Percentiles rank a stretch among this genome's conserved stretches.
These are phyloP conservation scores for Eucommia ulmoides DNA, from an alignment of 257 asterid species.

Conservation along the genomic window DNA sequence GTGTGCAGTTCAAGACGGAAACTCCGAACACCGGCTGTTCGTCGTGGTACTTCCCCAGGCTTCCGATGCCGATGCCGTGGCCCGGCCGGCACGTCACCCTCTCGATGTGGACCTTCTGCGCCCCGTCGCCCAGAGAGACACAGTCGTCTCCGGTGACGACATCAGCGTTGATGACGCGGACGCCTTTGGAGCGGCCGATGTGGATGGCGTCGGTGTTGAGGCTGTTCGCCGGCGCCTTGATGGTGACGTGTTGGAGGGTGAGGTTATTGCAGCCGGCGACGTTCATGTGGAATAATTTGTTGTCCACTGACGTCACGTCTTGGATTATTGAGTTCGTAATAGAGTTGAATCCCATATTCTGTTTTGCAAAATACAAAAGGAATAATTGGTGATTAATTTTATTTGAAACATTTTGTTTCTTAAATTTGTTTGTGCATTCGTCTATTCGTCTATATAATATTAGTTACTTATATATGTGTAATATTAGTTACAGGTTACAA, in stretches of 20 bases:
- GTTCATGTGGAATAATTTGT: constrained; percentile 30
- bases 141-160: constrained; percentile 37
- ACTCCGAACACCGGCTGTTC: constrained; percentile 23
- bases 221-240: constrained; percentile 25
- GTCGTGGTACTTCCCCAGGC: constrained; percentile 18
- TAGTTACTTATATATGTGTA: no score
- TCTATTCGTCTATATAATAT: no score
- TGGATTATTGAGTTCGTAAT: constrained; percentile 14
- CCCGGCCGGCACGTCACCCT: constrained; percentile 32
- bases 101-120: constrained; percentile 11
- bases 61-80: constrained; percentile 33
- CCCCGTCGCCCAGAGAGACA: constrained; percentile 24
- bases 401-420: no score
- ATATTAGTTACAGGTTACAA: no score
- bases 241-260: constrained; percentile 9
- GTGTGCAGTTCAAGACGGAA: constrained; percentile 17
- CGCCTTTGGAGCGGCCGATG: constrained; percentile 13
- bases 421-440: no score
- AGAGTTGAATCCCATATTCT: constrained; percentile 22
- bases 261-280: constrained; percentile 18
- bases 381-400: no score
- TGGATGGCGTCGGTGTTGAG: constrained; percentile 39
- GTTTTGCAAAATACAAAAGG: no score
- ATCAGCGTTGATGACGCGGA: constrained; percentile 12
- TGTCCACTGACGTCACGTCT: constrained; percentile 15